Conservation (phyloP, 2,329 filamentous ascomycete genomes). For the Aspergillus sp. region DNA sequence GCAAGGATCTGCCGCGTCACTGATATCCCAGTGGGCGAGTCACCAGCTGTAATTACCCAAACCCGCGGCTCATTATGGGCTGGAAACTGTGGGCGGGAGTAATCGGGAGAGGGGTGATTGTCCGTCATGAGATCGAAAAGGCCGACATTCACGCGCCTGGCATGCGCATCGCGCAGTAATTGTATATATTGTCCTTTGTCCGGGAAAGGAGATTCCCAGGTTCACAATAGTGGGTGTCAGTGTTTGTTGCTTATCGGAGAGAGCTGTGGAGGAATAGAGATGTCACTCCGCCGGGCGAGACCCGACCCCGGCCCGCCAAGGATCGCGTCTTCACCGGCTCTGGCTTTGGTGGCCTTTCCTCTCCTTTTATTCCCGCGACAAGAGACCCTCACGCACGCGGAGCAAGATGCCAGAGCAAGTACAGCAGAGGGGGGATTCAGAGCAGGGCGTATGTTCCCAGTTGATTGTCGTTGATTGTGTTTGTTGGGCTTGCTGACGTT, state of each 20-base stretch:
- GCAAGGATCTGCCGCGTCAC: constrained; percentile 72
- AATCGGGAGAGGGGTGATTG: constrained; percentile 26
- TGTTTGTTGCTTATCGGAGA: neutral
- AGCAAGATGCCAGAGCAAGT: constrained; percentile 35
- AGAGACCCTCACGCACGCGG: constrained; percentile 6
- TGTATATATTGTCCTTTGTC: neutral
- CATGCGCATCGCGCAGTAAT: constrained; percentile 23
- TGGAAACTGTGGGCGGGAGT: constrained; percentile 46
- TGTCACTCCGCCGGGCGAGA: constrained; percentile 1
- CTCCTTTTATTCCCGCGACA: constrained; percentile 7
- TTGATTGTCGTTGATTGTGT: neutral
- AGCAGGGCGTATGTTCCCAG: constrained; percentile 23
- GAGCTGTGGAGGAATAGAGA: neutral
- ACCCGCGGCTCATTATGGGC: constrained; percentile 65
- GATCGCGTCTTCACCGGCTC: constrained; percentile 2
- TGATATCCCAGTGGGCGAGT: constrained; percentile 77
- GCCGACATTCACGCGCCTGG: constrained; percentile 14
- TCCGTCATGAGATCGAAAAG: constrained; percentile 28
- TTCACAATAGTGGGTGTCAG: neutral
- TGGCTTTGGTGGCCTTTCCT: constrained; percentile 7
- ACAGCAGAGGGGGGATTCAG: constrained; percentile 29
- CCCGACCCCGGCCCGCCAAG: neutral
- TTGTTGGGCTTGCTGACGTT: constrained; percentile 15
- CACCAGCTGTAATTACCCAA: constrained; percentile 85
- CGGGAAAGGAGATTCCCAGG: neutral